These are phyloP conservation scores for Aspergillus ostianus DNA, from an alignment of 495 filamentous ascomycete species.

Conservation along the genomic window DNA sequence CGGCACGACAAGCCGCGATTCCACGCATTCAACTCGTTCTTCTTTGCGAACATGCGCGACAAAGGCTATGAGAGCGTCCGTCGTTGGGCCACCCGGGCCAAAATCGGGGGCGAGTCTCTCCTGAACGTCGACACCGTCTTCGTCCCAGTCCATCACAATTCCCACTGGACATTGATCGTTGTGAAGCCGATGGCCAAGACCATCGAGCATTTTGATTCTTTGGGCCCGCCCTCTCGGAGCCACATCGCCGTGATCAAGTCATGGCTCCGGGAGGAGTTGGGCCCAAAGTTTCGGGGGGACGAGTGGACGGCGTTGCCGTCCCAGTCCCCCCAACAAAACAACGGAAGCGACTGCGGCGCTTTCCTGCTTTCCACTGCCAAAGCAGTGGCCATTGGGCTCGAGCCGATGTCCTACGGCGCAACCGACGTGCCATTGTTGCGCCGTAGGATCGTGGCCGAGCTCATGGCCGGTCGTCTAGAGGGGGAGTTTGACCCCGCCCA, in stretches of 20 bases:
- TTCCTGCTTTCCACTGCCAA: conserved; percentile 75
- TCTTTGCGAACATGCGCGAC: conserved; percentile 60
- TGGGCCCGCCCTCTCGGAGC: conserved; percentile 39
- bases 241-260: conserved; percentile 42
- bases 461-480: conserved; percentile 65
- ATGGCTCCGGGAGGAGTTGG: conserved; percentile 62
- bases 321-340: conserved; percentile 57
- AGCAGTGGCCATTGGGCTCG: conserved; percentile 62
- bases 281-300: conserved; percentile 48
- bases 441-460: conserved; percentile 62
- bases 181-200: conserved; percentile 61
- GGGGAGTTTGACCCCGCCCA: conserved; percentile 38
- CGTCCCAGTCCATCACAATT: conserved; percentile 52
- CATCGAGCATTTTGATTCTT: conserved; percentile 75
- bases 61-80: conserved; percentile 48
- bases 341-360: conserved; percentile 77
- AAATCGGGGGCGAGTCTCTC: conserved; percentile 52
- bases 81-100: conserved; percentile 55
- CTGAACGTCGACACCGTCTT: conserved; percentile 60
- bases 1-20: conserved; percentile 58
- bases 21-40: conserved; percentile 70
- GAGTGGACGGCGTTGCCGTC: conserved; percentile 61
- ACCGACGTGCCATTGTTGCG: conserved; percentile 59
- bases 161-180: conserved; percentile 65
- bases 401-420: conserved; percentile 57